A percentile compares a stretch with the other conserved stretches of the same genome.
phyloP scores from a whole-genome alignment of 2,329 filamentous ascomycete species.

The Colletotrichum cordylinicola region DNA sequence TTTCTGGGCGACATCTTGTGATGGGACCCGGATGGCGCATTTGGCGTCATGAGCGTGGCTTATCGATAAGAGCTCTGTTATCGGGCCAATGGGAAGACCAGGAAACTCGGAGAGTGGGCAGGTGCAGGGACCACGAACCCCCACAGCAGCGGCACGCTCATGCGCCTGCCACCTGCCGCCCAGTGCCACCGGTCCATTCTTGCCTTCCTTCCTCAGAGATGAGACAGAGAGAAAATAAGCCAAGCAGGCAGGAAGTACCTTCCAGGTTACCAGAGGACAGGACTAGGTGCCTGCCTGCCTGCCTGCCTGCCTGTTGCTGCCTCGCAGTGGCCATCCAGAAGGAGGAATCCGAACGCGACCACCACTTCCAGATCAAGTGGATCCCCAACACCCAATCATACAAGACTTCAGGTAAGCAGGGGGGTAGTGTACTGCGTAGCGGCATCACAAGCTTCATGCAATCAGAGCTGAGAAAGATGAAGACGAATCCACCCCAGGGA shows the following conservation, averaged over 20 bases:
- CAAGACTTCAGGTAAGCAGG: not conserved
- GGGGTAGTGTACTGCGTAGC: no score
- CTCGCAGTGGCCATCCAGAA: not conserved
- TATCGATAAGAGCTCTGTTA: conserved; percentile 9
- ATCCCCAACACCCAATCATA: not conserved
- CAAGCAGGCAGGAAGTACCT: not conserved
- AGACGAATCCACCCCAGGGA: not conserved
- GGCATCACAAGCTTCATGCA: conserved; percentile 14
- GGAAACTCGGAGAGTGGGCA: not conserved
- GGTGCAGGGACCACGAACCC: not conserved
- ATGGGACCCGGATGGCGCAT: conserved; percentile 12
- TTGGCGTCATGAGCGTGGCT: conserved; percentile 17
- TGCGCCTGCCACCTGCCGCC: not conserved
- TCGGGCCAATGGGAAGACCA: not conserved
- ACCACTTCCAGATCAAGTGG: not conserved
- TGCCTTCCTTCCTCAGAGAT: not conserved
- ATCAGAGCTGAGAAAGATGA: not conserved
- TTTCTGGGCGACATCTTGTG: conserved; percentile 12
- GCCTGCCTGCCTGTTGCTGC: not conserved
- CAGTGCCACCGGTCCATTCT: not conserved
- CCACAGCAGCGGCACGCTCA: not conserved
- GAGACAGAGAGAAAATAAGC: not conserved
- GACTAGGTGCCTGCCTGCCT: not conserved
- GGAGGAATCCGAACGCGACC: conserved; percentile 1
- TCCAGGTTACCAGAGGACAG: not conserved